phyloP scores from a whole-genome alignment of 2,329 filamentous ascomycete species.

The Lachnum nothofagi region DNA sequence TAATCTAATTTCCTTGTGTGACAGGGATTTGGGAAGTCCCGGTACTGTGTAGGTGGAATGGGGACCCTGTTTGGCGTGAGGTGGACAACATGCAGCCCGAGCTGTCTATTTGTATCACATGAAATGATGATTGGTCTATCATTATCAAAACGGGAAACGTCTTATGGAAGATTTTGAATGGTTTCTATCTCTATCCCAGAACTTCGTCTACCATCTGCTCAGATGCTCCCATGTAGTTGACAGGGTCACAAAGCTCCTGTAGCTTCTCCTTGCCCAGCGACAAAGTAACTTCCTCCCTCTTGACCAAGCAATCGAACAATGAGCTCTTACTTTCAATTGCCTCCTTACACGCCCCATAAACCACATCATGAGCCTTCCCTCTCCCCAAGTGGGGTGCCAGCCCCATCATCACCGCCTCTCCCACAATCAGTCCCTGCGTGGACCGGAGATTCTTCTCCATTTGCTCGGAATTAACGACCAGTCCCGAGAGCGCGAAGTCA shows the following conservation, averaged over 20 bases:
- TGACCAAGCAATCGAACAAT: slow-evolving; percentile 40
- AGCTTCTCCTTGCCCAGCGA: slow-evolving; percentile 44
- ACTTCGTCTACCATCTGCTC: slow-evolving; percentile 31
- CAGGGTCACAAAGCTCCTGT: slow-evolving; percentile 49
- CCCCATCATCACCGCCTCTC: slow-evolving; percentile 57
- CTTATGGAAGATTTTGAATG: too few species aligned
- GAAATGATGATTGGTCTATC: too few species aligned
- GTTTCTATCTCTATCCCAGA: slow-evolving; percentile 2
- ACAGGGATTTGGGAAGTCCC: neutral
- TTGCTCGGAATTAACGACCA: slow-evolving; percentile 45
- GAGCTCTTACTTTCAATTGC: slow-evolving; percentile 42
- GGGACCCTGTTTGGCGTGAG: too few species aligned
- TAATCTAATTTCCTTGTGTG: neutral
- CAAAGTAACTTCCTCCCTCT: slow-evolving; percentile 37
- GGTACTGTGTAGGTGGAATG: neutral
- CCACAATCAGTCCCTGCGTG: slow-evolving; percentile 50
- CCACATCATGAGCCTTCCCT: slow-evolving; percentile 50
- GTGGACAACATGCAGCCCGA: too few species aligned
- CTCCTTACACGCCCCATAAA: slow-evolving; percentile 50
- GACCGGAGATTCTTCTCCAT: slow-evolving; percentile 49
- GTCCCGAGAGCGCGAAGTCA: slow-evolving; percentile 46
- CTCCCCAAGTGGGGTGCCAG: slow-evolving; percentile 49
- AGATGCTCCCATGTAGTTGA: slow-evolving; percentile 38
- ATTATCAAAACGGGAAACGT: too few species aligned
- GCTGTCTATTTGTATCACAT: too few species aligned